A percentile compares a stretch with the other conserved stretches of the same genome.
phyloP scores from a whole-genome alignment of 495 filamentous ascomycete species.

The Astrothelium subdiscretum region DNA sequence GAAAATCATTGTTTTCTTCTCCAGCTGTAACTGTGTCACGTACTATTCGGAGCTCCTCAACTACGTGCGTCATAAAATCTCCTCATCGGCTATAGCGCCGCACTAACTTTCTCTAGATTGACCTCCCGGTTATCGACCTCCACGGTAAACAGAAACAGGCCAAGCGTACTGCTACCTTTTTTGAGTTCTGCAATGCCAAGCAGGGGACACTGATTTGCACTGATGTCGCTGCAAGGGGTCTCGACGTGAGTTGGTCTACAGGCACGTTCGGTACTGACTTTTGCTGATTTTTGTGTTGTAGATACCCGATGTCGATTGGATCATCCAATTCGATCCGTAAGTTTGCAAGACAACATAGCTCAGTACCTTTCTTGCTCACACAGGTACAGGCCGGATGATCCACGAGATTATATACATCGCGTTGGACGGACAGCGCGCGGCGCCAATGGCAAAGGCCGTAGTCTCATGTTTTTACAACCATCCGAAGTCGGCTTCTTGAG shows the following conservation, averaged over 20 bases:
- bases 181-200: conserved; percentile 92
- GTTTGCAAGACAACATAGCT: conserved; percentile 35
- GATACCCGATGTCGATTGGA: conserved; percentile 91
- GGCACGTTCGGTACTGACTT: conserved; percentile 3
- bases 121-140: conserved; percentile 75
- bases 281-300: conserved; percentile 19
- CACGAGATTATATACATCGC: conserved; percentile 89
- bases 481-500: conserved; percentile 85
- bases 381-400: conserved; percentile 54
- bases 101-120: conserved; percentile 40
- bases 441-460: conserved; percentile 67
- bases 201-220: conserved; percentile 90
- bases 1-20: conserved; percentile 97
- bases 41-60: conserved; percentile 90
- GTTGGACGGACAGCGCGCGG: conserved; percentile 92
- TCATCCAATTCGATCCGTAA: conserved; percentile 89
- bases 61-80: conserved; percentile 33
- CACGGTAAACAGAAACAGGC: conserved; percentile 97
- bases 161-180: conserved; percentile 94
- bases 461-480: conserved; percentile 84
- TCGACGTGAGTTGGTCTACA: conserved; percentile 42
- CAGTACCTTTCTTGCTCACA: background rate
- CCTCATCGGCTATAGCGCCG: background rate
- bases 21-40: conserved; percentile 85
- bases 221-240: conserved; percentile 84